Percentiles rank a stretch among this genome's conserved stretches.
Evolutionary conservation across 192 early-diverging fungal genomes (phyloP).

Genomic region (Lunasporangiospora selenospora): DNA sequence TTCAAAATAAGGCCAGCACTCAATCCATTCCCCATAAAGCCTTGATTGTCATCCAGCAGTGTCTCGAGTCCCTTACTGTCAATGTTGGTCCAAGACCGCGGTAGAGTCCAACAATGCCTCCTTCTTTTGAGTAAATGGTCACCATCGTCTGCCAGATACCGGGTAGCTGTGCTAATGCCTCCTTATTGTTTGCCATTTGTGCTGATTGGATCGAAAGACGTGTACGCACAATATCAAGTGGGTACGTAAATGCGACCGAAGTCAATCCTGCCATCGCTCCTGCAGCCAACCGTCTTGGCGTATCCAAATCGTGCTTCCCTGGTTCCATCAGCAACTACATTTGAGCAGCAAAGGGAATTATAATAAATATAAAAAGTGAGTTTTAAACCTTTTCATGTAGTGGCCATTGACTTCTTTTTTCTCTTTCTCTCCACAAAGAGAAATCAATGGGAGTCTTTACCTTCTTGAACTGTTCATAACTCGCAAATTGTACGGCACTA

Average conservation of each 20-base stretch:
- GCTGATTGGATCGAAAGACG: slow-evolving; percentile 80
- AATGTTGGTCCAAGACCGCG: slow-evolving; percentile 77
- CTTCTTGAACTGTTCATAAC: slow-evolving; percentile 80
- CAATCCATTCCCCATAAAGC: too few species aligned
- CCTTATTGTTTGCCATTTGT: slow-evolving; percentile 53
- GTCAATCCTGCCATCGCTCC: slow-evolving; percentile 80
- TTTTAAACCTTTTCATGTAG: neutral
- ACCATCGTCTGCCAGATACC: slow-evolving; percentile 74
- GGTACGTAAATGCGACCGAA: slow-evolving; percentile 81
- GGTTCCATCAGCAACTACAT: slow-evolving; percentile 66
- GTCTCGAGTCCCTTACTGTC: slow-evolving; percentile 57
- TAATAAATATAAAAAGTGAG: neutral
- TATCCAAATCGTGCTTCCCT: slow-evolving; percentile 73
- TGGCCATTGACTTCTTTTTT: neutral
- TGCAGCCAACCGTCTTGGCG: slow-evolving; percentile 69
- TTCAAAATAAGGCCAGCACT: too few species aligned
- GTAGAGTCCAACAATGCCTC: slow-evolving; percentile 76
- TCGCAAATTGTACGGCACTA: slow-evolving; percentile 83
- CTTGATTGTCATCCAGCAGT: too few species aligned
- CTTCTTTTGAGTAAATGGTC: slow-evolving; percentile 71
- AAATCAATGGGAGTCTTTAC: slow-evolving; percentile 12
- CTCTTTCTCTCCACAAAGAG: too few species aligned
- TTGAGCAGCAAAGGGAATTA: neutral
- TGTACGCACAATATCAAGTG: slow-evolving; percentile 80
- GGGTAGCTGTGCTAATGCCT: slow-evolving; percentile 60